Evolutionary conservation across 1,139 yeast species (phyloP).

Genomic region (Kurtzmaniella quercitrusa): DNA sequence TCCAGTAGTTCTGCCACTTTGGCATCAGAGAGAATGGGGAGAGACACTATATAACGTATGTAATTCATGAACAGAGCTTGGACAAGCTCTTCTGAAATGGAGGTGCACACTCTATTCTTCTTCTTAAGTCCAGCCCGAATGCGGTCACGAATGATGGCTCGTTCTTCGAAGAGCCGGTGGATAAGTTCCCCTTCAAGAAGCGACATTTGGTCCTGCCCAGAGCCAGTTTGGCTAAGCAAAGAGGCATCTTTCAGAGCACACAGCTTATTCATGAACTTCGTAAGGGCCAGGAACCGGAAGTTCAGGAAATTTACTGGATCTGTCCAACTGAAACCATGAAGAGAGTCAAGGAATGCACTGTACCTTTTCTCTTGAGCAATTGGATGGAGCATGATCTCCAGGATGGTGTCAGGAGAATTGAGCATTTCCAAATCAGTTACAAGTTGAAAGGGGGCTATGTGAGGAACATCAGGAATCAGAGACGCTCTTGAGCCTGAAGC

Average conservation of each 20-base stretch:
- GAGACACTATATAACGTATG: slow-evolving; percentile 29
- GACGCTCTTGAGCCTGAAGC: background rate
- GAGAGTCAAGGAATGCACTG: slow-evolving; percentile 29
- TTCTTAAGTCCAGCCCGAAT: slow-evolving; percentile 12
- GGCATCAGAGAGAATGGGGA: slow-evolving; percentile 24
- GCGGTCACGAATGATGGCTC: slow-evolving; percentile 26
- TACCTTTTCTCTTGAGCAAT: slow-evolving; percentile 31
- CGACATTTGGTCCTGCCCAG: slow-evolving; percentile 15
- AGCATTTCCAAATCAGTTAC: slow-evolving; percentile 20
- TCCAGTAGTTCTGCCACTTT: slow-evolving; percentile 8
- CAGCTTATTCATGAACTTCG: slow-evolving; percentile 24
- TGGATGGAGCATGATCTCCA: slow-evolving; percentile 22
- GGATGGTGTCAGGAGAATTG: slow-evolving; percentile 23
- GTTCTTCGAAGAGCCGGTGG: slow-evolving; percentile 24
- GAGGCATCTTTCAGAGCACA: background rate
- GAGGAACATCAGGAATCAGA: background rate
- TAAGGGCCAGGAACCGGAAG: slow-evolving; percentile 34
- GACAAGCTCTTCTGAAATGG: slow-evolving; percentile 32
- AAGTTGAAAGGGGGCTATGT: slow-evolving; percentile 17
- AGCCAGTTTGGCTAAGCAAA: background rate
- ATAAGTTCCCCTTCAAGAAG: slow-evolving; percentile 32
- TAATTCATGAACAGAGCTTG: slow-evolving; percentile 39
- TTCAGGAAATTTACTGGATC: slow-evolving; percentile 42
- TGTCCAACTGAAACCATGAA: slow-evolving; percentile 29
- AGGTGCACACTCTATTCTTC: background rate